Evolutionary conservation across 345 rosid genomes (phyloP), one percentile per base, ranked within the genome.

Genomic region (Angophora floribunda): DNA sequence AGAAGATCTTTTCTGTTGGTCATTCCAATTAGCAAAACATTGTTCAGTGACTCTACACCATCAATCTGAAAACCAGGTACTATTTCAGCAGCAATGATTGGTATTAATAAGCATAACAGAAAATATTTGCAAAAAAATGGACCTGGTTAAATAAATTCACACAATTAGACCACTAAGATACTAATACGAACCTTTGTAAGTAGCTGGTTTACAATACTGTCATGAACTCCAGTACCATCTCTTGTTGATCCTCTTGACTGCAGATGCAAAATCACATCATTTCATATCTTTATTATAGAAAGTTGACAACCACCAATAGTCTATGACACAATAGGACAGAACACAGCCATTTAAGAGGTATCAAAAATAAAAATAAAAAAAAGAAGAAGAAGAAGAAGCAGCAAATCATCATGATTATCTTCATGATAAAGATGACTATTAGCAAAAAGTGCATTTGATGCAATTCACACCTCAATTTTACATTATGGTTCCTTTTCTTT

Each of bases 191-290:
- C 99, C 99, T 98, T 98, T 85, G 99, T 98, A 85, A 98, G 95
- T 52, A 97, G 96, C 95, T 98, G 99, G 89, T 98, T 97, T 86
- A 97, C 99, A 52, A 98, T 97, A 91, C 99, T 94, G 87, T 98
- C 99, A 92, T 98, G 99, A 88, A 98, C 99, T 92, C 99, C 99
- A 22, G 99, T 98, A 89, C 99, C 97, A 92, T 98, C 99, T 92
- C 98, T 94, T 47, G 98, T 97, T 51, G 99, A 98, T 87, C 99
- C 99, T 95, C 99, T 95, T 82, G 99, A 93, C 99, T 98, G 93
- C 87, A 93, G 86, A 59, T 10, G 47, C 65, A 51, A 61, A 85
- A 47, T 59, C 49, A 14, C 26, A 36, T 61, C 22, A 67, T 67
- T 67, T 32, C 22, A 32, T 67, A 16, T 67, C 22, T 30, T 36